Percentiles rank a stretch among this genome's conserved stretches.
Conservation (phyloP, 176 grass and related monocot species). For the Raddia distichophylla region DNA sequence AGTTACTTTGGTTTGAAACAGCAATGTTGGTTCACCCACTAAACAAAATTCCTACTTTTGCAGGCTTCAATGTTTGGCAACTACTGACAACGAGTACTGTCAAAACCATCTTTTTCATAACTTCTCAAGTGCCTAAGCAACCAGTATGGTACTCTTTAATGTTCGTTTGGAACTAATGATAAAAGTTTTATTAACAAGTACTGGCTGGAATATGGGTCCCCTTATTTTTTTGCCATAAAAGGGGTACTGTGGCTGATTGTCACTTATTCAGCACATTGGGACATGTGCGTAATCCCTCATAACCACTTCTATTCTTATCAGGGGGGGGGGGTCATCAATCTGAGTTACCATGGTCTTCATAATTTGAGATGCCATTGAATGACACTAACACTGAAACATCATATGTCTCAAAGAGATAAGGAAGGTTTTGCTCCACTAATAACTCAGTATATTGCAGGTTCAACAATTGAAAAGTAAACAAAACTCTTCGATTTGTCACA, state of each 20-base stretch:
- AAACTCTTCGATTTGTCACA: neutral
- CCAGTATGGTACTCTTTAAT: neutral
- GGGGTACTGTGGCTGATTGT: neutral
- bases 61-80: neutral
- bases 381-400: neutral
- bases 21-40: neutral
- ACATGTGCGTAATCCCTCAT: neutral
- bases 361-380: neutral
- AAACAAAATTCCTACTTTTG: conserved; percentile 9
- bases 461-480: neutral
- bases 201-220: neutral
- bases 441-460: neutral
- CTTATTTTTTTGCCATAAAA: conserved; percentile 8
- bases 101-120: neutral
- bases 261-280: neutral
- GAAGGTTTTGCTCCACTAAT: neutral
- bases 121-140: neutral
- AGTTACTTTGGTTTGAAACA: conserved; percentile 21
- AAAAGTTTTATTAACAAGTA: conserved; percentile 5
- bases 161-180: conserved; percentile 18
- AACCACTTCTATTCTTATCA: neutral
- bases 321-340: neutral
- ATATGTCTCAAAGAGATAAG: neutral
- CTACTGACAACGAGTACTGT: neutral
- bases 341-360: neutral